These are phyloP conservation scores for Pythium phragmiticola DNA, from an alignment of 352 stramenopile genomes.

Conservation along the genomic window DNA sequence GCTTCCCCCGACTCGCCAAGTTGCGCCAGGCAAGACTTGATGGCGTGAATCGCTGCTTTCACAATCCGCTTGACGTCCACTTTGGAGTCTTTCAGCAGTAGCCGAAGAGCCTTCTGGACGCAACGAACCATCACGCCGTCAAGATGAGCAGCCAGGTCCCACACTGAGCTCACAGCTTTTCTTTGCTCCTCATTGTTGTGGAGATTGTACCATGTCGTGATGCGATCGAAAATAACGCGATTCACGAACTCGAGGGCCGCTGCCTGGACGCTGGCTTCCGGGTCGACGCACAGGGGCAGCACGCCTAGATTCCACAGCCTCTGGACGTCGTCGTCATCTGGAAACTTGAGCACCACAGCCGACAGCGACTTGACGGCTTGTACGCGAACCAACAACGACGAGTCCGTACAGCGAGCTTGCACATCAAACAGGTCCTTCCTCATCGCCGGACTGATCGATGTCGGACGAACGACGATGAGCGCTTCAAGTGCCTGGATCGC, in stretches of 20 bases:
- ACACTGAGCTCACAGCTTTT: conserved; percentile 42
- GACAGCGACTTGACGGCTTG: conserved; percentile 84
- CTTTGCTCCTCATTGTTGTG: conserved; percentile 33
- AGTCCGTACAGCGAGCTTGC: conserved; percentile 69
- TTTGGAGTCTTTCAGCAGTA: conserved; percentile 67
- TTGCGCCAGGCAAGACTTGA: conserved; percentile 52
- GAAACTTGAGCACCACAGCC: conserved; percentile 69
- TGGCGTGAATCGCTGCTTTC: conserved; percentile 58
- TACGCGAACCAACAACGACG: conserved; percentile 74
- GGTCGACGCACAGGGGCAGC: conserved; percentile 77
- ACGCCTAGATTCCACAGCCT: conserved; percentile 84
- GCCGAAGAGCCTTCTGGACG: conserved; percentile 65
- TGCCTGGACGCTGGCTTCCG: conserved; percentile 73
- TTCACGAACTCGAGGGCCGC: conserved; percentile 57
- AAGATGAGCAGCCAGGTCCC: conserved; percentile 64
- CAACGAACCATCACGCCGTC: conserved; percentile 79
- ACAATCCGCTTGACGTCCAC: conserved; percentile 56
- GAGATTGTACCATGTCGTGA: conserved; percentile 58
- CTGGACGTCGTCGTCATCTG: conserved; percentile 65
- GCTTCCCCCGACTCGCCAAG: conserved; percentile 38
- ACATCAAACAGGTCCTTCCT: conserved; percentile 74
- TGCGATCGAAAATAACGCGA: conserved; percentile 61
- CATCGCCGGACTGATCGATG: conserved; percentile 49
- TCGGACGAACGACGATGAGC: conserved; percentile 55
- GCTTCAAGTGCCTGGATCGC: conserved; percentile 78